Conservation (phyloP, 768 basidiomycete species). For the Collybiopsis confluens region DNA sequence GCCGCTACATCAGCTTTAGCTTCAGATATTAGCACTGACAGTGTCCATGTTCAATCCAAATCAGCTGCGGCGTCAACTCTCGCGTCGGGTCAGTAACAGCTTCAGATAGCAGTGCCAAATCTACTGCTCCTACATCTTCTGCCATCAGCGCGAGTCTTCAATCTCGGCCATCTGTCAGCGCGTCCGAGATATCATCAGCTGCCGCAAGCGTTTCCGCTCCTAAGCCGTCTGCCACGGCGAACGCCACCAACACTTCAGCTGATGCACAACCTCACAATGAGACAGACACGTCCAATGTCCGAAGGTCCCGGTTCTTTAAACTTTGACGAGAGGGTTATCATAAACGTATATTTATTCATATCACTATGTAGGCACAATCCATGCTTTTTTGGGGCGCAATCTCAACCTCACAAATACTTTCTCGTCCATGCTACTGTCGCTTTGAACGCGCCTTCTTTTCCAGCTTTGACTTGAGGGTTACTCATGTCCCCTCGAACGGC, state of each 20-base stretch:
- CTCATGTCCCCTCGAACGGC: conserved; percentile 25
- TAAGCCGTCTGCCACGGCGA: neutral
- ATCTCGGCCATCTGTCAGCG: neutral
- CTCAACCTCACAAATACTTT: conserved; percentile 16
- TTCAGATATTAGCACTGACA: neutral
- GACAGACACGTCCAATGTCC: neutral
- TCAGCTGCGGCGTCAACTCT: neutral
- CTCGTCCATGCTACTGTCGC: conserved; percentile 30
- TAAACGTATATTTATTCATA: neutral
- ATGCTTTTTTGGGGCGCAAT: too few relatives aligned
- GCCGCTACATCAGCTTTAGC: conserved; percentile 6
- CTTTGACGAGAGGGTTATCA: neutral
- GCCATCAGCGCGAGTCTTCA: neutral
- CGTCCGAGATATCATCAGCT: neutral
- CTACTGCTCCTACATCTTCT: neutral
- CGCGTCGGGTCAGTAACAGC: neutral
- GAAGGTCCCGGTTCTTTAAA: conserved; percentile 3
- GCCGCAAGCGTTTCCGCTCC: neutral
- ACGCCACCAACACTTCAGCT: neutral
- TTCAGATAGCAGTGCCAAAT: neutral
- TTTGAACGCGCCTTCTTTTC: conserved; percentile 38
- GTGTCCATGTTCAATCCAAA: neutral
- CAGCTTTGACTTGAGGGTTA: conserved; percentile 25
- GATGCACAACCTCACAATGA: neutral
- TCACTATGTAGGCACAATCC: too few relatives aligned